A percentile compares a stretch with the other conserved stretches of the same genome.
Evolutionary conservation across 73 alveolate genomes (phyloP).

Genomic region (Paramecium sexaurelia): DNA sequence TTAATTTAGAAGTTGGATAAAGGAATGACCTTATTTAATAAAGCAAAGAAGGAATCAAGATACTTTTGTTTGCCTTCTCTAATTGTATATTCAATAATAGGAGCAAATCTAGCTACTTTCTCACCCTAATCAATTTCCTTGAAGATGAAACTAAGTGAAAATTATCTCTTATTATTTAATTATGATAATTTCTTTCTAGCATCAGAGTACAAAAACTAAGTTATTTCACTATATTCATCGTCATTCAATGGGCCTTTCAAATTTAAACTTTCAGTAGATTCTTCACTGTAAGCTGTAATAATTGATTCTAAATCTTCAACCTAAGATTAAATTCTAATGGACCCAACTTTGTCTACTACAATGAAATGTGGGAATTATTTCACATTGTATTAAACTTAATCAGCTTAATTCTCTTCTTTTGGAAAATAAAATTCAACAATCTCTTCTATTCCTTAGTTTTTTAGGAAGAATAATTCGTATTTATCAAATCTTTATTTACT

Average conservation of each 20-base stretch:
- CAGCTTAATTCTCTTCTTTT: neutral
- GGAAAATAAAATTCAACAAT: neutral
- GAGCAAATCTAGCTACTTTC: neutral
- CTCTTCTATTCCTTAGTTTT: neutral
- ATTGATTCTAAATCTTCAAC: neutral
- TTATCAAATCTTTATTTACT: neutral
- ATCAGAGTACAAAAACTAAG: neutral
- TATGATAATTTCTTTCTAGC: neutral
- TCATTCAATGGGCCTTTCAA: constrained; percentile 4
- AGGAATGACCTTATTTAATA: neutral
- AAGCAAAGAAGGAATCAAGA: neutral
- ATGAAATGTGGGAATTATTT: constrained; percentile 14
- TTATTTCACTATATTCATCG: neutral
- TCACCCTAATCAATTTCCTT: constrained; percentile 1
- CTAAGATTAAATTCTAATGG: neutral
- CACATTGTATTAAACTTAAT: constrained; percentile 20
- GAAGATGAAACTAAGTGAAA: neutral
- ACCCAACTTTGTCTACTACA: neutral
- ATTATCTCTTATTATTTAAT: neutral
- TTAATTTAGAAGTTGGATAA: neutral
- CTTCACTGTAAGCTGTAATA: neutral
- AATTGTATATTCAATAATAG: neutral
- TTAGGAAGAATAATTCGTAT: neutral
- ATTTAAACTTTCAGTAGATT: neutral
- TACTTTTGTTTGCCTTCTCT: neutral